phyloP scores from a whole-genome alignment of 2,329 filamentous ascomycete species.

The Exophiala aquamarina region DNA sequence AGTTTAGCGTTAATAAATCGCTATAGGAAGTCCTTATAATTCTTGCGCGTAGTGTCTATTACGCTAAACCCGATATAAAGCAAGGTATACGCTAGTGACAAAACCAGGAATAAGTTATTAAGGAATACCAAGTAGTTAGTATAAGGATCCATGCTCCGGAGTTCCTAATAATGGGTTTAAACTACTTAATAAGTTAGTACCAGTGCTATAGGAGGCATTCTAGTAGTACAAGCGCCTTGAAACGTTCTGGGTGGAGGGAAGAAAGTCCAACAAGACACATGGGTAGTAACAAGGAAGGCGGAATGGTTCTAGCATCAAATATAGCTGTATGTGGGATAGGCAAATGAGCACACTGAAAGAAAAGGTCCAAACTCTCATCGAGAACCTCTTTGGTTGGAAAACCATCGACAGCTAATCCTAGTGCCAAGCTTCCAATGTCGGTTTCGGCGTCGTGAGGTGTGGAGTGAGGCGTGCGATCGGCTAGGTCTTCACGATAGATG shows the following conservation, averaged over 20 bases:
- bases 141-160: no score
- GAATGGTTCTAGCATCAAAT: slow-evolving; percentile 10
- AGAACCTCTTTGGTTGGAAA: slow-evolving; percentile 10
- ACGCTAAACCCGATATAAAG: no score
- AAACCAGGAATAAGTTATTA: no score
- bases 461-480: slow-evolving; percentile 5
- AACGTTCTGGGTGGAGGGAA: slow-evolving; percentile 5
- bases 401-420: background rate
- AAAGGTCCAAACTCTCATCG: slow-evolving; percentile 12
- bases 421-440: slow-evolving; percentile 6
- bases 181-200: no score
- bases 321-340: slow-evolving; percentile 8
- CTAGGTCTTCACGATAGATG: slow-evolving; percentile 4
- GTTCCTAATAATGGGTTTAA: no score
- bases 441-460: slow-evolving; percentile 3
- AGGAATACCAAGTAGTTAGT: no score
- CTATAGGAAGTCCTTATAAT: no score
- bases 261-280: slow-evolving; percentile 14
- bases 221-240: slow-evolving; percentile 6
- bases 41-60: no score
- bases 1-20: no score
- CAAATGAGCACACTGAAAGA: slow-evolving; percentile 11
- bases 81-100: no score
- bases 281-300: slow-evolving; percentile 9
- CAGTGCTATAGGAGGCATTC: no score